phyloP scores from a whole-genome alignment of 176 grass and related monocot genomes.

The Oryza longistaminata region DNA sequence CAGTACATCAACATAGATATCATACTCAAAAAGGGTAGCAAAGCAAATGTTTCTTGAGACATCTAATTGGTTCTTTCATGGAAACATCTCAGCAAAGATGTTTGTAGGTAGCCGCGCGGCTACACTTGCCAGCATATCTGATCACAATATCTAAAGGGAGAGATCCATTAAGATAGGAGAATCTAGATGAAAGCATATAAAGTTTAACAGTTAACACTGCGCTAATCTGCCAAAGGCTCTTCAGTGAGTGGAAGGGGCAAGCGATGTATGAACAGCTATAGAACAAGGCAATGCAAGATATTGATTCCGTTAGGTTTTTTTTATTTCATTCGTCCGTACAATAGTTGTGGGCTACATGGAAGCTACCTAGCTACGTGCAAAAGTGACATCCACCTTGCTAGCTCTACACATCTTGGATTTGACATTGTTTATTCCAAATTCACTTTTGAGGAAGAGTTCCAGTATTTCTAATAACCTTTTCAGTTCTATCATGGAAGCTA shows the following conservation, averaged over 20 bases:
- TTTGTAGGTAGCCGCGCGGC: constrained; percentile 32
- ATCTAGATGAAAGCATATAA: constrained; percentile 38
- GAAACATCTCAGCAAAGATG: constrained; percentile 47
- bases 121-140: constrained; percentile 41
- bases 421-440: constrained; percentile 36
- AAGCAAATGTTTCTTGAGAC: constrained; percentile 42
- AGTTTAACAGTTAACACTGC: constrained; percentile 31
- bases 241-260: constrained; percentile 42
- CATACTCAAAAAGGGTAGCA: constrained; percentile 39
- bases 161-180: constrained; percentile 48
- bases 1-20: constrained; percentile 36
- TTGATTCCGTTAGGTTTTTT: constrained; percentile 39
- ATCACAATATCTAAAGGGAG: constrained; percentile 39
- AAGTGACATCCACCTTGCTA: constrained; percentile 37
- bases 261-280: constrained; percentile 25
- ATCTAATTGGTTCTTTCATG: constrained; percentile 45
- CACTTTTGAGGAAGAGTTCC: constrained; percentile 4
- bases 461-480: background rate
- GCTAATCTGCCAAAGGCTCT: constrained; percentile 31
- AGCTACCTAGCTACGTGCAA: constrained; percentile 45
- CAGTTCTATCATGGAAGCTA: constrained; percentile 17
- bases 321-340: constrained; percentile 47
- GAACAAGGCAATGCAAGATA: constrained; percentile 19
- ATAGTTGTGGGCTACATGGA: constrained; percentile 32
- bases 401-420: constrained; percentile 24